These are phyloP conservation scores for Gentiana dahurica DNA, from an alignment of 257 asterid genomes.

Conservation along the genomic window DNA sequence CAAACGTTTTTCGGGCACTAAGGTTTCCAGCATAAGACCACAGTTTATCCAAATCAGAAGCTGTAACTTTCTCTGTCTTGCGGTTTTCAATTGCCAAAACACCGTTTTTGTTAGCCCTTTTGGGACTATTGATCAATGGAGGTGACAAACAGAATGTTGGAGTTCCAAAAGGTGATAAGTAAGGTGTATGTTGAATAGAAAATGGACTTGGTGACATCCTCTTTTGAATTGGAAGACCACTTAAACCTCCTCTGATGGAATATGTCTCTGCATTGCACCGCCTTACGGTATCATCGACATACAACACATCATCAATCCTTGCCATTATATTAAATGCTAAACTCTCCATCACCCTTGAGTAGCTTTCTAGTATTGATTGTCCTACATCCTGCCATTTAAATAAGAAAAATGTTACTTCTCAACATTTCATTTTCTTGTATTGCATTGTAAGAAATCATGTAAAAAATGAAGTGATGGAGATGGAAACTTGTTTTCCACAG, in stretches of 20 bases:
- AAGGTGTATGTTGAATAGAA: slow-evolving; percentile 30
- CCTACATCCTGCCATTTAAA: slow-evolving; percentile 64
- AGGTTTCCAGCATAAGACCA: slow-evolving; percentile 85
- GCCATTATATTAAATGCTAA: slow-evolving; percentile 72
- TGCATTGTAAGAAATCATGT: too few species aligned
- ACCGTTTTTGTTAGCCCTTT: slow-evolving; percentile 26
- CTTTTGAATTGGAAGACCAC: slow-evolving; percentile 24
- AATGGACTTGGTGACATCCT: slow-evolving; percentile 32
- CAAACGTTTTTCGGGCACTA: slow-evolving; percentile 50
- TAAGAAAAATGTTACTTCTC: not conserved
- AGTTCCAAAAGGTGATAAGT: slow-evolving; percentile 26
- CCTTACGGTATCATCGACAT: slow-evolving; percentile 75
- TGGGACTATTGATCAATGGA: slow-evolving; percentile 26
- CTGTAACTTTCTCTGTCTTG: slow-evolving; percentile 43
- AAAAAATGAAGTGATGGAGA: too few species aligned
- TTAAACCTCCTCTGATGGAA: slow-evolving; percentile 18
- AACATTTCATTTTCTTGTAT: not conserved
- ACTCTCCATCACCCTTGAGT: slow-evolving; percentile 89
- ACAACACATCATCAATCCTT: slow-evolving; percentile 76
- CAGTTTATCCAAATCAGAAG: slow-evolving; percentile 59
- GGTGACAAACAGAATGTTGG: slow-evolving; percentile 30
- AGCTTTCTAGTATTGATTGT: slow-evolving; percentile 92
- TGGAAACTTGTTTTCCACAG: too few species aligned
- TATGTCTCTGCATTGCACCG: slow-evolving; percentile 51
- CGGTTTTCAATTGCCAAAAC: slow-evolving; percentile 19